Conservation (phyloP, 768 basidiomycete species). For the Pleurotus tuber-regium region DNA sequence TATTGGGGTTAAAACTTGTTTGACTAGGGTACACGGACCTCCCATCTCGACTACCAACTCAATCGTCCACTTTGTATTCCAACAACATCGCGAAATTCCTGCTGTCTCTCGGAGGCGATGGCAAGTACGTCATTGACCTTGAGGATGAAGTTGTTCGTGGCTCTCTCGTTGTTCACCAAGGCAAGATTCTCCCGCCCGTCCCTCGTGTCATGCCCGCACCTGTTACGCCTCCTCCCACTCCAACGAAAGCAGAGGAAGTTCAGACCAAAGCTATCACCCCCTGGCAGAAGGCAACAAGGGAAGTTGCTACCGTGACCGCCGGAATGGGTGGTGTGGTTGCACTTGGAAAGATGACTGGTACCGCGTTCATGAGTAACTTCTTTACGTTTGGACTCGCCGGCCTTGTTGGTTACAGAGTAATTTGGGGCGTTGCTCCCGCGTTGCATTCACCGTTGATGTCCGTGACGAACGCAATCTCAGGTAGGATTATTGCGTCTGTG, state of each 20-base stretch:
- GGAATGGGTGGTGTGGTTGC: constrained; percentile 75
- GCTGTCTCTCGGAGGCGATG: constrained; percentile 68
- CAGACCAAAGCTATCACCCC: constrained; percentile 70
- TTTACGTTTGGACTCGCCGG: constrained; percentile 88
- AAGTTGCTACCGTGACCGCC: constrained; percentile 70
- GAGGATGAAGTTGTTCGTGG: constrained; percentile 85
- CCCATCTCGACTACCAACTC: constrained; percentile 85
- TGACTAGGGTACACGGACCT: constrained; percentile 75
- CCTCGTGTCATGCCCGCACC: constrained; percentile 71
- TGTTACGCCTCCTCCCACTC: constrained; percentile 45
- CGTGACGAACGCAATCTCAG: constrained; percentile 87
- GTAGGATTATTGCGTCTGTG: constrained; percentile 41
- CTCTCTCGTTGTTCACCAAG: constrained; percentile 70
- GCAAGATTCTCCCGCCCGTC: constrained; percentile 60
- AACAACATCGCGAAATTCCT: constrained; percentile 92
- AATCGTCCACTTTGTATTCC: constrained; percentile 86
- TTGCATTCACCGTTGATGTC: constrained; percentile 90
- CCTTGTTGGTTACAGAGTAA: constrained; percentile 80
- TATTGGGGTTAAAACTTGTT: neutral
- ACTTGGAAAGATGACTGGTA: constrained; percentile 76
- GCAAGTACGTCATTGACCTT: constrained; percentile 64
- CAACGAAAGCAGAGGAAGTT: constrained; percentile 41
- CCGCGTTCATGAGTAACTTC: constrained; percentile 85
- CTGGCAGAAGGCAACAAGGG: constrained; percentile 77
- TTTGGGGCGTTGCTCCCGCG: constrained; percentile 88